Conservation (phyloP, 805 yeast genomes). For the Starmerella cellae region DNA sequence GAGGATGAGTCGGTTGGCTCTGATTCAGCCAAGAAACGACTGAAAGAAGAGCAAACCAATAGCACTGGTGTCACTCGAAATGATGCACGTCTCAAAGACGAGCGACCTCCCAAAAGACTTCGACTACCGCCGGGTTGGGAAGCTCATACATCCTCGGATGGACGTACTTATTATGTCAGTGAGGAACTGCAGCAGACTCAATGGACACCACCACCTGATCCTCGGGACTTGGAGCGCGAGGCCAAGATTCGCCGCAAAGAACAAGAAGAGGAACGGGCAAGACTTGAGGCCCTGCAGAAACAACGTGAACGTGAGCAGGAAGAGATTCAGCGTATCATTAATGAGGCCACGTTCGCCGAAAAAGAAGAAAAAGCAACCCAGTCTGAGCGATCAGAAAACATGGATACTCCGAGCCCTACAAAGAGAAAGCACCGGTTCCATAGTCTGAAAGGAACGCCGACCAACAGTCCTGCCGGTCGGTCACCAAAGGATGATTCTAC, state of each 20-base stretch:
- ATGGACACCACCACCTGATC: constrained; percentile 48
- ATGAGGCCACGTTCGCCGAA: constrained; percentile 11
- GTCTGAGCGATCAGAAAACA: background rate
- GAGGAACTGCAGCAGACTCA: constrained; percentile 35
- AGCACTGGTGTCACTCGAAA: background rate
- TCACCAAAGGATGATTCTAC: background rate
- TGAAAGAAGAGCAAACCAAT: background rate
- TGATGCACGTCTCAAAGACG: background rate
- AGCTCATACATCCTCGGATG: constrained; percentile 37
- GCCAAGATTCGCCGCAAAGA: constrained; percentile 15
- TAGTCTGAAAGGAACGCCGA: background rate
- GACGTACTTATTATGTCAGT: constrained; percentile 43
- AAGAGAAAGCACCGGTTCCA: background rate
- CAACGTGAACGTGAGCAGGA: constrained; percentile 26
- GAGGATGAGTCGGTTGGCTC: background rate
- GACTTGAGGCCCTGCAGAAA: constrained; percentile 9
- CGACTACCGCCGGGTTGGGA: constrained; percentile 55
- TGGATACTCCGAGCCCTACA: background rate
- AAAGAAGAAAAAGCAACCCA: no score
- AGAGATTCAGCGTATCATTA: constrained; percentile 25
- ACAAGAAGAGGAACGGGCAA: constrained; percentile 1
- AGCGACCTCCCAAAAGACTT: background rate
- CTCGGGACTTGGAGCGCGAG: constrained; percentile 19
- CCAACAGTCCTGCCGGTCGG: background rate
- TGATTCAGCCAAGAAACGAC: background rate